phyloP scores from a whole-genome alignment of 1,139 yeast genomes.

The Candida tunisiensis region DNA sequence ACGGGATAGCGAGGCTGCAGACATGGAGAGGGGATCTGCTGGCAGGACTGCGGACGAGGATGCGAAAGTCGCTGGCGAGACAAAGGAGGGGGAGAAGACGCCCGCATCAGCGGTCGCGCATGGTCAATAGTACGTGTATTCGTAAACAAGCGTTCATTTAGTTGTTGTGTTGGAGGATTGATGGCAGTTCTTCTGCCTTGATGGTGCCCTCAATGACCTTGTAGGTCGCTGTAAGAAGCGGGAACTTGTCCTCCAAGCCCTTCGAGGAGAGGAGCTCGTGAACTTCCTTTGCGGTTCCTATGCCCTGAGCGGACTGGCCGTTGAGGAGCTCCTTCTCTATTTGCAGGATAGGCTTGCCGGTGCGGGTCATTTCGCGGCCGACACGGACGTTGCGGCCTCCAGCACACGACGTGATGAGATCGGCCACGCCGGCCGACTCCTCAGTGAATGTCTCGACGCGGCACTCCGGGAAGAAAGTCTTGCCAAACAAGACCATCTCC shows the following conservation, averaged over 20 bases:
- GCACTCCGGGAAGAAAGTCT: slow-evolving; percentile 53
- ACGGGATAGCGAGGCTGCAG: too few relatives aligned
- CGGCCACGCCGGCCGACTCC: slow-evolving; percentile 95
- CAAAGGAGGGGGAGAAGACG: too few relatives aligned
- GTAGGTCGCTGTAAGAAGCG: slow-evolving; percentile 76
- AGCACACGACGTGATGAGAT: slow-evolving; percentile 86
- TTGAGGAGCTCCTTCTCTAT: slow-evolving; percentile 71
- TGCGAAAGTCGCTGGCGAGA: too few relatives aligned
- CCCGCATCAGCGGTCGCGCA: too few relatives aligned
- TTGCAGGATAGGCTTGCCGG: slow-evolving; percentile 54
- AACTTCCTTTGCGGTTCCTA: slow-evolving; percentile 77
- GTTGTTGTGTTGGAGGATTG: too few relatives aligned
- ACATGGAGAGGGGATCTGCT: too few relatives aligned
- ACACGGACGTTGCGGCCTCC: slow-evolving; percentile 93
- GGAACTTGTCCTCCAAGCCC: slow-evolving; percentile 55
- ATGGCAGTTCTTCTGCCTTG: slow-evolving; percentile 1
- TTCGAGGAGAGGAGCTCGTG: slow-evolving; percentile 58
- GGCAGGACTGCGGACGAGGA: too few relatives aligned
- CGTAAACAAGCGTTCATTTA: too few relatives aligned
- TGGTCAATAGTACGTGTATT: too few relatives aligned
- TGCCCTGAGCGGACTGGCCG: slow-evolving; percentile 93
- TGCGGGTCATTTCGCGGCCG: slow-evolving; percentile 45
- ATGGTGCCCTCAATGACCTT: background rate
- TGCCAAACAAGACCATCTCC: slow-evolving; percentile 77
- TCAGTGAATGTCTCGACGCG: slow-evolving; percentile 67